A percentile compares a stretch with the other conserved stretches of the same genome.
Conservation (phyloP, 257 asterid species). For the Solanum peruvianum region DNA sequence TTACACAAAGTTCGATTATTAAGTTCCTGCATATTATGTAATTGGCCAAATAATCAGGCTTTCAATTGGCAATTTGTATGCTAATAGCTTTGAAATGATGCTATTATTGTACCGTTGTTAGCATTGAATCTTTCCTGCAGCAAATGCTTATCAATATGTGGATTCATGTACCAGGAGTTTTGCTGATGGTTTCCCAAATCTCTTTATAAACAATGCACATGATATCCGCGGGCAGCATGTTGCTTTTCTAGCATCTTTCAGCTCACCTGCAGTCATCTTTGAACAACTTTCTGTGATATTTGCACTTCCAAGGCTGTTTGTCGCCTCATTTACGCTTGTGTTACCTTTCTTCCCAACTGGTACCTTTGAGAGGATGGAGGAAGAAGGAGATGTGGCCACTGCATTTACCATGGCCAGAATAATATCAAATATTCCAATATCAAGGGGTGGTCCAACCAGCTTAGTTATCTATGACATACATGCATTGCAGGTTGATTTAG, state of each 20-base stretch:
- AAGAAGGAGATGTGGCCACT: slow-evolving; percentile 96
- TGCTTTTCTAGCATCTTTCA: slow-evolving; percentile 88
- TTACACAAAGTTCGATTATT: neutral
- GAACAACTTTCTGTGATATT: slow-evolving; percentile 94
- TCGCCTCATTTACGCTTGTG: slow-evolving; percentile 71
- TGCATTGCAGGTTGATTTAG: slow-evolving; percentile 63
- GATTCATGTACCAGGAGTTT: slow-evolving; percentile 57
- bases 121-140: neutral
- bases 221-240: slow-evolving; percentile 85
- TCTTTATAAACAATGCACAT: slow-evolving; percentile 82
- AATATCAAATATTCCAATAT: slow-evolving; percentile 72
- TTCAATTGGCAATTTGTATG: neutral
- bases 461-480: slow-evolving; percentile 78
- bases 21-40: neutral
- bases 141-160: neutral
- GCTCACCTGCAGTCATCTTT: slow-evolving; percentile 79
- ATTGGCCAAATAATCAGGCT: neutral
- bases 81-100: neutral
- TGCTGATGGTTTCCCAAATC: slow-evolving; percentile 89
- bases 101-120: neutral
- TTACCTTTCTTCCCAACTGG: slow-evolving; percentile 94
- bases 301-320: slow-evolving; percentile 88
- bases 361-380: slow-evolving; percentile 85
- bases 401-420: slow-evolving; percentile 95
- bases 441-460: slow-evolving; percentile 97